A percentile compares a stretch with the other conserved stretches of the same genome.
Evolutionary conservation across 2,329 filamentous ascomycete species (phyloP).

Genomic region (Neofusicoccum sp.): DNA sequence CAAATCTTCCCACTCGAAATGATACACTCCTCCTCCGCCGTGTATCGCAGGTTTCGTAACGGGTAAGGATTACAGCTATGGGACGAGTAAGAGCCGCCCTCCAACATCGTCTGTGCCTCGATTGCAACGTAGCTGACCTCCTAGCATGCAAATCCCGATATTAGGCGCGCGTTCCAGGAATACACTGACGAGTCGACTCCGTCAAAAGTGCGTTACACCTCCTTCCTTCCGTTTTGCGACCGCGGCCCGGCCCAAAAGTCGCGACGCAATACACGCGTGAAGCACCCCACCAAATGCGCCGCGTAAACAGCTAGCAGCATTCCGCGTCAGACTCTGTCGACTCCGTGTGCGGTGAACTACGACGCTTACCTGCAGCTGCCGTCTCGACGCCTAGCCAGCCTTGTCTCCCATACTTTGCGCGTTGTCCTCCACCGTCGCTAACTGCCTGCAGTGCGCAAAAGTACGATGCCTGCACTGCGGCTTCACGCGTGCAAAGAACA

Average conservation of each 20-base stretch:
- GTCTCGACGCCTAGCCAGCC: not conserved
- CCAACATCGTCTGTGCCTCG: not conserved
- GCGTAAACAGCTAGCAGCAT: not conserved
- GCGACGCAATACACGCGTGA: not conserved
- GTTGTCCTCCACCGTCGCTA: not conserved
- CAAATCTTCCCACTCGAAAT: slow-evolving; percentile 17
- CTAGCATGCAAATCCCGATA: slow-evolving; percentile 45
- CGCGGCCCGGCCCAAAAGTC: not conserved
- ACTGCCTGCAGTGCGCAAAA: slow-evolving; percentile 45
- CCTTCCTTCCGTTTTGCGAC: slow-evolving; percentile 2
- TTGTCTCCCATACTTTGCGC: not conserved
- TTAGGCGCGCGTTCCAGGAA: slow-evolving; percentile 43
- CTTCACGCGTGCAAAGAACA: slow-evolving; percentile 54
- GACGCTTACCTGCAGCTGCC: not conserved
- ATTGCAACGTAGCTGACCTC: slow-evolving; percentile 20
- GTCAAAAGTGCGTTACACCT: slow-evolving; percentile 36
- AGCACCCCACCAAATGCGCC: too few species aligned
- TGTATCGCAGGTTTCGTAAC: slow-evolving; percentile 16
- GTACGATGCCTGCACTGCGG: slow-evolving; percentile 53
- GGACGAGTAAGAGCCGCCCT: slow-evolving; percentile 19
- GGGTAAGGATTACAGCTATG: slow-evolving; percentile 15
- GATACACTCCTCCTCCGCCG: slow-evolving; percentile 18
- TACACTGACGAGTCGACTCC: slow-evolving; percentile 46
- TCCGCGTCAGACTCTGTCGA: not conserved
- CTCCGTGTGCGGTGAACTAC: not conserved